Percentiles rank a stretch among this genome's conserved stretches.
phyloP scores from a whole-genome alignment of 371 early-diverging fungal genomes.

The Mortierella sp. region DNA sequence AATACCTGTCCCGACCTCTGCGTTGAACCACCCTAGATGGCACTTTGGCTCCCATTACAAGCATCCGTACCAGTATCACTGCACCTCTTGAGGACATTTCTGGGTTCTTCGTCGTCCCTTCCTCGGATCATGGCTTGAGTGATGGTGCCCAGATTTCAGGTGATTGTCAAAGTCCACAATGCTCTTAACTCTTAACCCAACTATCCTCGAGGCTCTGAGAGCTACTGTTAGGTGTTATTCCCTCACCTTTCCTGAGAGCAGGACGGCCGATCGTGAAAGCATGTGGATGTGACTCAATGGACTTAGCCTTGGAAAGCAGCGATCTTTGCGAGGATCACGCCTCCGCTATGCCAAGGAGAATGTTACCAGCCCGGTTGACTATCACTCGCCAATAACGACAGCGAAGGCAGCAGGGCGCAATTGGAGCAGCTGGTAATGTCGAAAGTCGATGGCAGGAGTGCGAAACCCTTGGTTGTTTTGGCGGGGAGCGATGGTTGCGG shows the following conservation, averaged over 20 bases:
- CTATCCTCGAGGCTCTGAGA: constrained; percentile 79
- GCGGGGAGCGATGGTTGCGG: no score
- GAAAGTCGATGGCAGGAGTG: no score
- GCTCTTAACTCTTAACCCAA: no score
- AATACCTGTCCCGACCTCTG: no score
- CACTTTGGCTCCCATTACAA: constrained; percentile 58
- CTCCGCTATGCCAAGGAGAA: constrained; percentile 99
- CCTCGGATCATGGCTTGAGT: constrained; percentile 98
- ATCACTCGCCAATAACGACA: constrained; percentile 37
- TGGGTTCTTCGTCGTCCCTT: constrained; percentile 81
- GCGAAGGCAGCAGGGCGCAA: no score
- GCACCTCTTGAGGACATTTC: constrained; percentile 66
- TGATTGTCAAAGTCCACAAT: constrained; percentile 89
- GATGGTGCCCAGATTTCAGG: constrained; percentile 98
- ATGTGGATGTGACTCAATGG: not conserved
- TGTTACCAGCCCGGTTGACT: constrained; percentile 80
- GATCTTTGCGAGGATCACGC: constrained; percentile 97
- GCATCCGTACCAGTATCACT: constrained; percentile 83
- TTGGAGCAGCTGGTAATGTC: no score
- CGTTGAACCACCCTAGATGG: no score
- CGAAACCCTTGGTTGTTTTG: no score
- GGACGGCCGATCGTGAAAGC: no score
- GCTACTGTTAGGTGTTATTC: constrained; percentile 70
- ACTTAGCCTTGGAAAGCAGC: constrained; percentile 87
- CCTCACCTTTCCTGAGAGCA: not conserved